These are phyloP conservation scores for Podila verticillata DNA, from an alignment of 192 early-diverging fungal species.

Conservation along the genomic window DNA sequence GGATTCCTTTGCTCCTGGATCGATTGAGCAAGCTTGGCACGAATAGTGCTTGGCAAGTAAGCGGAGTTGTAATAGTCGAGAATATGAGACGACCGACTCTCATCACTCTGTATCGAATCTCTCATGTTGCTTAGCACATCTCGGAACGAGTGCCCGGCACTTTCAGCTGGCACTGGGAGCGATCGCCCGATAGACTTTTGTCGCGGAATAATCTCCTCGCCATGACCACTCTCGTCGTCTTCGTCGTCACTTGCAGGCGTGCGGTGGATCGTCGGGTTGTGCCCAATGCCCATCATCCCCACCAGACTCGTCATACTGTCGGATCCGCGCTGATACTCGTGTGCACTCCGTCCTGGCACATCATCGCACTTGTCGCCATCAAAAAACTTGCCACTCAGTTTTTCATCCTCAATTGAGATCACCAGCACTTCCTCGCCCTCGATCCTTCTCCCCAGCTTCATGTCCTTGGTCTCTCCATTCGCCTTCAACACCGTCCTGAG, in stretches of 20 bases:
- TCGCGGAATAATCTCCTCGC: neutral
- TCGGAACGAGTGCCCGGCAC: neutral
- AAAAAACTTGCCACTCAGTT: neutral
- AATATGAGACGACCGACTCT: conserved; percentile 21
- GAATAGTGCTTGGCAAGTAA: conserved; percentile 6
- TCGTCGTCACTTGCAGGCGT: conserved; percentile 36
- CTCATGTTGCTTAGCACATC: neutral
- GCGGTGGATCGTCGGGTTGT: conserved; percentile 27
- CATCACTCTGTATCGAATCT: conserved; percentile 24
- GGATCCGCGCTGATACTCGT: conserved; percentile 1
- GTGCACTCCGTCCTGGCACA: conserved; percentile 17
- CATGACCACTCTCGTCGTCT: neutral
- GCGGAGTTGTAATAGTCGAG: conserved; percentile 27
- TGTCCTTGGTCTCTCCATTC: neutral
- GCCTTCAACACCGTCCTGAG: conserved; percentile 5
- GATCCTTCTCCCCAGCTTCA: neutral
- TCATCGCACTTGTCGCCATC: neutral
- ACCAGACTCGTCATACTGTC: conserved; percentile 28
- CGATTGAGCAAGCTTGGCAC: neutral
- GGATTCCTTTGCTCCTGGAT: neutral
- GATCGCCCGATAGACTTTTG: neutral
- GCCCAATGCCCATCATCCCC: conserved; percentile 42
- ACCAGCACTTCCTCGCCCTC: conserved; percentile 8
- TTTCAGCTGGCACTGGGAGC: neutral
- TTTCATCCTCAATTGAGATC: conserved; percentile 10